Conservation (phyloP, 805 yeast species). For the Ogataea zsoltii region DNA sequence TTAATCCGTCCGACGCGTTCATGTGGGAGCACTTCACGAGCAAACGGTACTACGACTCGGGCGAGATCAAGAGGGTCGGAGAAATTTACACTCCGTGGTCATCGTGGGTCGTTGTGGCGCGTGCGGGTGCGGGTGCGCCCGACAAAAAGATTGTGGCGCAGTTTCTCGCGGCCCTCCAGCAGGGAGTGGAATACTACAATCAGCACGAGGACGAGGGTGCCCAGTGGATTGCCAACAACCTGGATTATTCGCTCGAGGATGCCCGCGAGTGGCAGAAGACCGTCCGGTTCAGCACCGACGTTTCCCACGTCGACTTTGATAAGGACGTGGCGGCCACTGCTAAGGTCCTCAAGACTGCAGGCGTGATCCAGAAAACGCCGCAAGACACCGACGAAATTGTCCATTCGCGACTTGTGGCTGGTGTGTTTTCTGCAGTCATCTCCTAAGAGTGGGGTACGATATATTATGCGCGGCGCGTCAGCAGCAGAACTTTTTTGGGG, state of each 20-base stretch:
- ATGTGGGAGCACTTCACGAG: constrained; percentile 97
- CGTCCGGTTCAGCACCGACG: constrained; percentile 57
- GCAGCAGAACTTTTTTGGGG: neutral
- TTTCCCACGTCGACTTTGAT: constrained; percentile 51
- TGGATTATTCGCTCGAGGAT: constrained; percentile 77
- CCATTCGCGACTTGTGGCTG: constrained; percentile 15
- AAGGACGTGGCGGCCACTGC: constrained; percentile 57
- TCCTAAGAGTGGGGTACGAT: neutral
- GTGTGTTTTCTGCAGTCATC: constrained; percentile 10
- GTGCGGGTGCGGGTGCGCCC: constrained; percentile 37
- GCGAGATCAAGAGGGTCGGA: constrained; percentile 81
- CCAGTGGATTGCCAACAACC: constrained; percentile 58
- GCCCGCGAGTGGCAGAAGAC: constrained; percentile 82
- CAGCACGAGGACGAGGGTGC: constrained; percentile 63
- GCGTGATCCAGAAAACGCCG: constrained; percentile 41
- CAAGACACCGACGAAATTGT: constrained; percentile 20
- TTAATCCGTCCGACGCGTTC: constrained; percentile 69
- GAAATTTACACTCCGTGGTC: constrained; percentile 97
- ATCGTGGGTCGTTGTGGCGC: constrained; percentile 79
- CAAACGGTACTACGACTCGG: constrained; percentile 76
- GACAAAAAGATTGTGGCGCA: constrained; percentile 20
- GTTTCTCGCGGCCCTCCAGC: constrained; percentile 56
- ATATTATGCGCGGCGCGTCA: neutral
- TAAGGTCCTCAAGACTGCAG: constrained; percentile 59
- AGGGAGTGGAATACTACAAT: constrained; percentile 69